Evolutionary conservation across 768 basidiomycete species (phyloP), one percentile per base, ranked within the genome.

Genomic region (Multifurca ochricompacta): DNA sequence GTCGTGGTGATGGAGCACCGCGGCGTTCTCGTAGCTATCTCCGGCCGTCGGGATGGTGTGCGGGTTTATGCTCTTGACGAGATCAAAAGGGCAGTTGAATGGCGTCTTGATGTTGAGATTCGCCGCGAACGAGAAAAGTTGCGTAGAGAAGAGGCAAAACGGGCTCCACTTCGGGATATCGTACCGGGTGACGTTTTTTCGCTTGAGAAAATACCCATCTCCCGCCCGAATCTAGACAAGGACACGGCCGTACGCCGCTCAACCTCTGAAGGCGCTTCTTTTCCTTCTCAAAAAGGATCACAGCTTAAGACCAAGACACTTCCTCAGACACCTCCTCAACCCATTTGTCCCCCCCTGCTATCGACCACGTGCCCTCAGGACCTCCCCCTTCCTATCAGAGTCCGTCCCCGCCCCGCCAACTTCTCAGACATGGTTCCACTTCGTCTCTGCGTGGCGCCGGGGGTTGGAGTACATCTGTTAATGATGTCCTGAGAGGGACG

Each of bases 1-100:
- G 83, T 92, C n/a, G 86, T 92, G 1, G 85, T 92, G 13, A 92
- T 92, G 90, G 90, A 92, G 62, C 87, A 91, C 63, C 84, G 90
- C 28, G 90, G 89, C 6, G 88, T 92, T 0, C 71, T 92, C n/a
- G 90, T 92, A 8, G 89, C 90, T 11, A 90, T 92, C 58, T 91
- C 91, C 14, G 90, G 90, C 8, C 74, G 90, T 58, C 73, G 90
- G 61, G 88, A 91, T 59, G 89, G 90, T 3, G 89, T 92, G 40
- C 78, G 90, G 32, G 90, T 92, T 16, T 92, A 92, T 67, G 90
- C 90, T 16, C 73, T 92, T 14, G 89, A 91, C 54, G 90, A 92
- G 63, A 79, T 92, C 11, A 87, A 83, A 67, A 87, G 83, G 64
- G 85, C 83, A 3, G 82, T 92, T 6, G 90, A 92, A 67, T 91